A percentile compares a stretch with the other conserved stretches of the same genome.
phyloP scores from a whole-genome alignment of 352 stramenopile genomes.

The Phytophthora citrophthora region DNA sequence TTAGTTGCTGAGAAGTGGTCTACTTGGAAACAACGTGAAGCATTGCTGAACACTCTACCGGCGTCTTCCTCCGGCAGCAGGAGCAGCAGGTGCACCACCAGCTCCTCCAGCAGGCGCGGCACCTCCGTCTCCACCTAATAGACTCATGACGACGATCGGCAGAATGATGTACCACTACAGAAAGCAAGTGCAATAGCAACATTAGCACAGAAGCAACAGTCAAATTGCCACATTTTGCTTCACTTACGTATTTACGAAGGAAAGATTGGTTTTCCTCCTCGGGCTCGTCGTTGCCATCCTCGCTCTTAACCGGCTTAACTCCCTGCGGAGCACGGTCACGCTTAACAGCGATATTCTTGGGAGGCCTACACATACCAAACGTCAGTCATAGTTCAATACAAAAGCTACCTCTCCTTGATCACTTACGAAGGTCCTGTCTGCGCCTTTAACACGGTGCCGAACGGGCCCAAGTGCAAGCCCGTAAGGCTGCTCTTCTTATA shows the following conservation, averaged over 20 bases:
- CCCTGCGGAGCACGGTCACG: slow-evolving; percentile 70
- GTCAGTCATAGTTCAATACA: neutral
- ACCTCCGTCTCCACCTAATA: slow-evolving; percentile 65
- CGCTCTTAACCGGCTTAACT: slow-evolving; percentile 72
- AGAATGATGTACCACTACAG: slow-evolving; percentile 88
- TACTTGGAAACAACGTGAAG: neutral
- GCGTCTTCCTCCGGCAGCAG: slow-evolving; percentile 37
- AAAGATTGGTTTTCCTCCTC: slow-evolving; percentile 81
- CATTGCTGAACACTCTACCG: slow-evolving; percentile 23
- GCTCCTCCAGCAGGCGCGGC: slow-evolving; percentile 42
- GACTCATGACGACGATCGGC: slow-evolving; percentile 76
- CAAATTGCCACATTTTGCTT: neutral
- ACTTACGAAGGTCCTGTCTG: slow-evolving; percentile 73
- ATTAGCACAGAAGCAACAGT: slow-evolving; percentile 5
- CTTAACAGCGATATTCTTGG: slow-evolving; percentile 67
- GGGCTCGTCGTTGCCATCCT: slow-evolving; percentile 59
- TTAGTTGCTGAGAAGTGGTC: neutral
- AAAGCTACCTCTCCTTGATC: neutral
- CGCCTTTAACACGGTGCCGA: slow-evolving; percentile 62
- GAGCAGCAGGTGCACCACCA: slow-evolving; percentile 29
- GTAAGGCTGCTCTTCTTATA: slow-evolving; percentile 67
- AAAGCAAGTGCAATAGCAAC: slow-evolving; percentile 7
- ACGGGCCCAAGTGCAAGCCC: slow-evolving; percentile 62
- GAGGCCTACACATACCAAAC: slow-evolving; percentile 40
- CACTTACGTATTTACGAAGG: slow-evolving; percentile 85